A percentile compares a stretch with the other conserved stretches of the same genome.
These are phyloP conservation scores for Nitzschia putrida DNA, from an alignment of 108 stramenopile genomes.

Conservation along the genomic window DNA sequence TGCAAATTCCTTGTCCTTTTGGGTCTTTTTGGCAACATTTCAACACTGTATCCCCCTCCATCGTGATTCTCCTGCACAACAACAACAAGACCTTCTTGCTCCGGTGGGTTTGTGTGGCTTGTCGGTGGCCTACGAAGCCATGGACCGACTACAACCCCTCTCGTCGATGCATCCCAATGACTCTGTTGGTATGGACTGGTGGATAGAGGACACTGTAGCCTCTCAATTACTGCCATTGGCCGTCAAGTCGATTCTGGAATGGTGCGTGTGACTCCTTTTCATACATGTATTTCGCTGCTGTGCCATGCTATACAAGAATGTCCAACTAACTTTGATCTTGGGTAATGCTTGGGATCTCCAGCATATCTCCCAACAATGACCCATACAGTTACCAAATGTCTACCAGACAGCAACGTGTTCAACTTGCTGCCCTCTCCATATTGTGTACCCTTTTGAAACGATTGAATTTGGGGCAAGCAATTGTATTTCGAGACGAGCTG, in stretches of 20 bases:
- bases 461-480: too few relatives aligned
- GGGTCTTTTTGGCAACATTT: not conserved
- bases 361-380: too few relatives aligned
- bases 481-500: too few relatives aligned
- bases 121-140: not conserved
- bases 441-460: slow-evolving; percentile 3
- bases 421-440: slow-evolving; percentile 2
- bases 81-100: too few relatives aligned
- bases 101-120: not conserved
- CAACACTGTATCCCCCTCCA: not conserved
- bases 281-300: too few relatives aligned
- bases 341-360: too few relatives aligned
- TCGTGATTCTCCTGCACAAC: not conserved
- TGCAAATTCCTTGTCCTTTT: too few relatives aligned
- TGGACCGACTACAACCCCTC: slow-evolving; percentile 19
- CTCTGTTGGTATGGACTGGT: slow-evolving; percentile 10
- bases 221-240: not conserved
- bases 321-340: too few relatives aligned
- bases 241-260: too few relatives aligned
- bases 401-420: not conserved
- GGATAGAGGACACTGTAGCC: not conserved
- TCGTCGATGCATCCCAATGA: not conserved
- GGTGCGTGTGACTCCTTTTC: too few relatives aligned
- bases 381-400: too few relatives aligned
- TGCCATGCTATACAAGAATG: too few relatives aligned